A percentile compares a stretch with the other conserved stretches of the same genome.
These are phyloP conservation scores for Hypoxylon fragiforme DNA, from an alignment of 495 filamentous ascomycete genomes.

Conservation along the genomic window DNA sequence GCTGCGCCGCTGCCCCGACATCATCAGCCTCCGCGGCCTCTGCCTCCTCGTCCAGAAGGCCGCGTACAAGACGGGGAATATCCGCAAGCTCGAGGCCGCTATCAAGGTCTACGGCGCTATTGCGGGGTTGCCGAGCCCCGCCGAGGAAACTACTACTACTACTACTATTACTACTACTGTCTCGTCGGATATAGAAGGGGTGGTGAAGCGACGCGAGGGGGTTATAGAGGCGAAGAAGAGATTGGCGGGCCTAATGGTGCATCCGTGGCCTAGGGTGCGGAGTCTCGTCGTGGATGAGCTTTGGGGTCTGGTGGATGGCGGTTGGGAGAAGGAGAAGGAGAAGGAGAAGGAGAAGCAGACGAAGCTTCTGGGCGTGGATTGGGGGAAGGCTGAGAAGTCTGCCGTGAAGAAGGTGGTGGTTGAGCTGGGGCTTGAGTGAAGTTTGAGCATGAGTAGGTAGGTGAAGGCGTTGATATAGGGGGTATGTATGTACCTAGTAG, in stretches of 20 bases:
- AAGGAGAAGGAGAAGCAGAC: slow-evolving; percentile 6
- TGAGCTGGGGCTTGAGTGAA: slow-evolving; percentile 39
- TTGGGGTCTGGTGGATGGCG: slow-evolving; percentile 41
- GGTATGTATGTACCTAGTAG: background rate
- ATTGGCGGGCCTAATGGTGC: slow-evolving; percentile 49
- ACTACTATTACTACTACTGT: too few species aligned
- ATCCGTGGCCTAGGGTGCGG: slow-evolving; percentile 52
- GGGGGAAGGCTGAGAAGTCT: slow-evolving; percentile 46
- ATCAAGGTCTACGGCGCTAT: slow-evolving; percentile 76
- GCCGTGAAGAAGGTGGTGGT: slow-evolving; percentile 37
- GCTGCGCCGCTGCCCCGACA: slow-evolving; percentile 34
- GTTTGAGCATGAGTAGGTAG: too few species aligned
- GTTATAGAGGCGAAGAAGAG: slow-evolving; percentile 45
- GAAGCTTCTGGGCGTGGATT: slow-evolving; percentile 45
- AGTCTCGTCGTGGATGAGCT: slow-evolving; percentile 52
- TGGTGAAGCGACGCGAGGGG: slow-evolving; percentile 35
- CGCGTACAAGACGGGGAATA: slow-evolving; percentile 78
- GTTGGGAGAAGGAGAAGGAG: slow-evolving; percentile 7
- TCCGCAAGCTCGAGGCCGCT: slow-evolving; percentile 76
- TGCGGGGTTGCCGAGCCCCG: too few species aligned
- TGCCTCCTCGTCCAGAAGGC: slow-evolving; percentile 73
- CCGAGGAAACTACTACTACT: too few species aligned
- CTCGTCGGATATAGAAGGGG: slow-evolving; percentile 12
- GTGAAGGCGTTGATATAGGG: too few species aligned
- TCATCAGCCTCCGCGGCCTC: slow-evolving; percentile 53